phyloP scores from a whole-genome alignment of 2,329 filamentous ascomycete species.

The Colletotrichum destructivum region DNA sequence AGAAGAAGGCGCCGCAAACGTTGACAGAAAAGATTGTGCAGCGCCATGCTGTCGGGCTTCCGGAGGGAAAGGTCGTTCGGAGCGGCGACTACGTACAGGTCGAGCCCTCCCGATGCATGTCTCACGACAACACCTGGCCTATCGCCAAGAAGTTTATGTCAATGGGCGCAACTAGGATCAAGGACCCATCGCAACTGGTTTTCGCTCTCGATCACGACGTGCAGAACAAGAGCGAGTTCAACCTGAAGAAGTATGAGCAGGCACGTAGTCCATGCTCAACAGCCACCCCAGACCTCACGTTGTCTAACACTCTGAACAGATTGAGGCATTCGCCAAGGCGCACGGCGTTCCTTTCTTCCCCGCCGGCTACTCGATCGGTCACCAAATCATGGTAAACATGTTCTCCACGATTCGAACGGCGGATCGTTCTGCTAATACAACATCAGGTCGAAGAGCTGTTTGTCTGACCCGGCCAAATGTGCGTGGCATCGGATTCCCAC shows the following conservation, averaged over 20 bases:
- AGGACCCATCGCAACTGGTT: conserved; percentile 81
- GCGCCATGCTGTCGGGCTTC: conserved; percentile 81
- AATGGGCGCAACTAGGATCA: conserved; percentile 82
- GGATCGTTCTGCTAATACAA: no score
- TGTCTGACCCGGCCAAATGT: conserved; percentile 86
- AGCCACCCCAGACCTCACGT: no score
- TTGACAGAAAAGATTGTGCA: conserved; percentile 96
- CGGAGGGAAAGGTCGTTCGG: conserved; percentile 81
- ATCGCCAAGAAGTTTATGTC: conserved; percentile 83
- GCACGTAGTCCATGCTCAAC: no score
- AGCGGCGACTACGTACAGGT: conserved; percentile 89
- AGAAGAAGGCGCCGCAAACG: conserved; percentile 73
- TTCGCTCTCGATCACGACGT: conserved; percentile 92
- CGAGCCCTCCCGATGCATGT: conserved; percentile 78
- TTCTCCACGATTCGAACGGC: no score
- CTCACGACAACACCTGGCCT: conserved; percentile 87
- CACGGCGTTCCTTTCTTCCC: conserved; percentile 86
- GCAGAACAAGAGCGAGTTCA: conserved; percentile 83
- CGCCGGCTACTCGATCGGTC: conserved; percentile 83
- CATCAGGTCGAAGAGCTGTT: conserved; percentile 79
- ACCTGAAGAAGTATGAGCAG: conserved; percentile 82
- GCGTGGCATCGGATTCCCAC: conserved; percentile 85
- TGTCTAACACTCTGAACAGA: conserved; percentile 66
- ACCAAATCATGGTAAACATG: conserved; percentile 81
- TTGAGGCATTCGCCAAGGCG: conserved; percentile 81